Evolutionary conservation across 176 grass and related monocot genomes (phyloP).

Genomic region (Pontederia paniculata): DNA sequence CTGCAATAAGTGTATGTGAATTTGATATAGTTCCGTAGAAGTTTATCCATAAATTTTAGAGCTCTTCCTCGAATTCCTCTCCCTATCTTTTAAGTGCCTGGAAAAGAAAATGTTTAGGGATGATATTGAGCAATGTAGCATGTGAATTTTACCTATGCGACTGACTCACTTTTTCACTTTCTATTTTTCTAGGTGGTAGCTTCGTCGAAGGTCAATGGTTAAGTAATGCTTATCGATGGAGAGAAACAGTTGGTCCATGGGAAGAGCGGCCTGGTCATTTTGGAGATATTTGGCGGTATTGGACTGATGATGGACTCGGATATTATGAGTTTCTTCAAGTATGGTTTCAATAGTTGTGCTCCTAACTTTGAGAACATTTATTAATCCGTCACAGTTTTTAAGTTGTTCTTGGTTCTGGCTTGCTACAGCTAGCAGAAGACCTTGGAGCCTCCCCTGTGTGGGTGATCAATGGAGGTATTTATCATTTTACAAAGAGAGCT

Average conservation of each 20-base stretch:
- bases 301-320: conserved; percentile 88
- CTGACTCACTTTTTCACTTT: conserved; percentile 1
- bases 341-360: conserved; percentile 16
- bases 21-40: no score
- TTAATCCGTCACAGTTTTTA: conserved; percentile 6
- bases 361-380: conserved; percentile 10
- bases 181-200: conserved; percentile 49
- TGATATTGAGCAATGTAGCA: no score
- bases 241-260: conserved; percentile 77
- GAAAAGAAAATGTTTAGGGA: no score
- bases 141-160: conserved; percentile 1
- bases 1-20: no score
- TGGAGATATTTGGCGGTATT: conserved; percentile 82
- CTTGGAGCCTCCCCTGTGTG: conserved; percentile 69
- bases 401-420: conserved; percentile 10
- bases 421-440: conserved; percentile 77
- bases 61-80: no score
- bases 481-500: conserved; percentile 16
- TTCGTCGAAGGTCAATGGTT: conserved; percentile 80
- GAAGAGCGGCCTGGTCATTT: conserved; percentile 85
- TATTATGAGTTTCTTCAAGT: conserved; percentile 95
- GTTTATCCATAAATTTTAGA: no score
- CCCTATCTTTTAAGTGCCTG: no score
- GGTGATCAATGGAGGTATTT: conserved; percentile 80
- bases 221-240: conserved; percentile 79